Evolutionary conservation across 1,284 basidiomycete species (phyloP).

Genomic region (Ceratorhiza oryzae-sativae): DNA sequence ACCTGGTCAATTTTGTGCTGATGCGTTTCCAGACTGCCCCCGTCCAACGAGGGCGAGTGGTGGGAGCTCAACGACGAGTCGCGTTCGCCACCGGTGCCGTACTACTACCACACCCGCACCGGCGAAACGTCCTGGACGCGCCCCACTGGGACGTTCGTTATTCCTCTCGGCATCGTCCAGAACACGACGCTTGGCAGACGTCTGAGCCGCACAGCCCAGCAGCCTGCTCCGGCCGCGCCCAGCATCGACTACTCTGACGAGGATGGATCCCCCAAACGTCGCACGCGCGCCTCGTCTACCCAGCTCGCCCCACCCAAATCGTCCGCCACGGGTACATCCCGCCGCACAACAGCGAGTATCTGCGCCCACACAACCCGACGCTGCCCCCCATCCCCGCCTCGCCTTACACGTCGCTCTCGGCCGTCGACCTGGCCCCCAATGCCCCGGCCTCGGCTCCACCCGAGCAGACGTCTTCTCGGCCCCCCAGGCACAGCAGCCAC

Average conservation of each 20-base stretch:
- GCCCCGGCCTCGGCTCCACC: conserved; percentile 1
- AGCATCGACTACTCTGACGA: background rate
- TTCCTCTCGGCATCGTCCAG: conserved; percentile 88
- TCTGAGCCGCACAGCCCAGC: conserved; percentile 51
- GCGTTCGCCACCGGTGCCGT: conserved; percentile 74
- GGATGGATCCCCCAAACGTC: background rate
- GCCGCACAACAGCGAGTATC: conserved; percentile 36
- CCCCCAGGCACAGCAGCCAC: conserved; percentile 10
- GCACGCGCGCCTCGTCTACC: conserved; percentile 11
- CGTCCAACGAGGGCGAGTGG: conserved; percentile 88
- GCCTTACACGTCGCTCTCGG: conserved; percentile 37
- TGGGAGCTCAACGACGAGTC: conserved; percentile 89
- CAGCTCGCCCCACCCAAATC: conserved; percentile 36
- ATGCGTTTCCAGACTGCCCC: conserved; percentile 69
- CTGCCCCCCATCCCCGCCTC: conserved; percentile 38
- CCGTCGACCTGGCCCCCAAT: conserved; percentile 35
- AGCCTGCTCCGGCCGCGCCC: background rate
- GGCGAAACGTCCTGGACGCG: conserved; percentile 89
- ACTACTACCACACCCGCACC: conserved; percentile 92
- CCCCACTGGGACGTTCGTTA: conserved; percentile 80
- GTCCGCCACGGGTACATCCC: conserved; percentile 5
- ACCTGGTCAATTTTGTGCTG: background rate
- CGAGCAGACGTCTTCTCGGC: conserved; percentile 10
- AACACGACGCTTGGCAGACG: conserved; percentile 72
- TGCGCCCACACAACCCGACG: conserved; percentile 24